Percentiles rank a stretch among this genome's conserved stretches.
These are phyloP conservation scores for Macadamia tetraphylla DNA, from an alignment of 164 flowering plant genomes.

Conservation along the genomic window DNA sequence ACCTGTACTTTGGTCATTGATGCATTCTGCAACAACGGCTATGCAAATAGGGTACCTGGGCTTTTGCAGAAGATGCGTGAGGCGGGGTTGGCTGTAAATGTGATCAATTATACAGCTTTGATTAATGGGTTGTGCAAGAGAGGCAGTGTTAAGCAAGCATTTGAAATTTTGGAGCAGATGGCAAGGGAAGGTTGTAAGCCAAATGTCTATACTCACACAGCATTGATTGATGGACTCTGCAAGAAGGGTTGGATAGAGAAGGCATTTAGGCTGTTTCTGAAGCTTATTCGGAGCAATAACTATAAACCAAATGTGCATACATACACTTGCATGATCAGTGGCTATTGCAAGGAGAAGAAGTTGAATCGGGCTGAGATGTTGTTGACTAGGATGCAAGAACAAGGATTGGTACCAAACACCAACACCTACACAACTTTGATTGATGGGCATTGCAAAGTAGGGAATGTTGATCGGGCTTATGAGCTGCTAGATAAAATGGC, in stretches of 20 bases:
- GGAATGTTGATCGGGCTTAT: constrained; percentile 60
- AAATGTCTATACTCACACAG: constrained; percentile 84
- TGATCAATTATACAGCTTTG: constrained; percentile 67
- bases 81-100: constrained; percentile 58
- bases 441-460: constrained; percentile 70
- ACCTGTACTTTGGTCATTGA: constrained; percentile 53
- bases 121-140: constrained; percentile 67
- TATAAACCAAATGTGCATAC: constrained; percentile 90
- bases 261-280: constrained; percentile 84
- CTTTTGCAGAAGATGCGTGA: constrained; percentile 50
- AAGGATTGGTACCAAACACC: constrained; percentile 63
- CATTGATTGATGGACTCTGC: constrained; percentile 80
- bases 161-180: constrained; percentile 84
- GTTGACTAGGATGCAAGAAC: constrained; percentile 70
- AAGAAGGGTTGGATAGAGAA: constrained; percentile 95
- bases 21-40: constrained; percentile 46
- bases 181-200: constrained; percentile 79
- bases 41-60: constrained; percentile 45
- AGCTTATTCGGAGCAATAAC: constrained; percentile 70
- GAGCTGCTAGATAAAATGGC: constrained; percentile 63
- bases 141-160: constrained; percentile 85
- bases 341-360: constrained; percentile 86
- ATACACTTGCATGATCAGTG: constrained; percentile 83
- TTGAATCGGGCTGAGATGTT: constrained; percentile 83
- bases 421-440: constrained; percentile 78